These are phyloP conservation scores for Coemansia sp. DNA, from an alignment of 192 early-diverging fungal genomes.

Conservation along the genomic window DNA sequence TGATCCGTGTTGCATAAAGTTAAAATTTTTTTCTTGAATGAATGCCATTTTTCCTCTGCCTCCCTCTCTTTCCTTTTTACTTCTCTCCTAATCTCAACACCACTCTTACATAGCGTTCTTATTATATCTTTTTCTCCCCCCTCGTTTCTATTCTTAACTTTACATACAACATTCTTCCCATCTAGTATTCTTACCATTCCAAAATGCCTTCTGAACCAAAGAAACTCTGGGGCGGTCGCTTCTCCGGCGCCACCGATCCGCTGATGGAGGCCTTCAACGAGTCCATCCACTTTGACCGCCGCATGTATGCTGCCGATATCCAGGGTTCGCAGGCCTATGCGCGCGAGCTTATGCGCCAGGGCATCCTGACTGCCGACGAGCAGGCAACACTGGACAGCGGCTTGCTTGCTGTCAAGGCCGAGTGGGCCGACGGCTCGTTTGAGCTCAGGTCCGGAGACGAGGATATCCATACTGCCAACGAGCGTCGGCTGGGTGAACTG, in stretches of 20 bases:
- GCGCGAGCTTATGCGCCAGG: slow-evolving; percentile 69
- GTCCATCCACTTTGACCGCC: slow-evolving; percentile 90
- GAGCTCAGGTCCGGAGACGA: slow-evolving; percentile 78
- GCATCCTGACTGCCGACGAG: slow-evolving; percentile 80
- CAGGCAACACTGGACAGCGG: slow-evolving; percentile 70
- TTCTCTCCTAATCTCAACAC: too few relatives aligned
- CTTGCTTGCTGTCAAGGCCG: slow-evolving; percentile 69
- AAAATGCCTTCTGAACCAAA: slow-evolving; percentile 20
- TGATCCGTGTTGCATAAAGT: too few relatives aligned
- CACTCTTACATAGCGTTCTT: too few relatives aligned
- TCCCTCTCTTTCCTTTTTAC: too few relatives aligned
- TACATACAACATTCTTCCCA: background rate
- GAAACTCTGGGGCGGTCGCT: slow-evolving; percentile 84
- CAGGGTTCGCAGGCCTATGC: slow-evolving; percentile 87
- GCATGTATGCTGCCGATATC: slow-evolving; percentile 90
- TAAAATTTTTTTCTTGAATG: slow-evolving; percentile 1
- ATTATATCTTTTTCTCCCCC: too few relatives aligned
- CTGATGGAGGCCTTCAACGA: slow-evolving; percentile 97
- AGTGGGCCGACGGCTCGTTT: slow-evolving; percentile 82
- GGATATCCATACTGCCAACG: slow-evolving; percentile 99
- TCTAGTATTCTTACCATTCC: background rate
- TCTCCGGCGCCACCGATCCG: slow-evolving; percentile 89
- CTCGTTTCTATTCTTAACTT: too few relatives aligned
- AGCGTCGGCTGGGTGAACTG: slow-evolving; percentile 89
- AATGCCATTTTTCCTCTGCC: too few relatives aligned